Conservation (phyloP, 257 asterid species). For the Thymus quinquecostatus region DNA sequence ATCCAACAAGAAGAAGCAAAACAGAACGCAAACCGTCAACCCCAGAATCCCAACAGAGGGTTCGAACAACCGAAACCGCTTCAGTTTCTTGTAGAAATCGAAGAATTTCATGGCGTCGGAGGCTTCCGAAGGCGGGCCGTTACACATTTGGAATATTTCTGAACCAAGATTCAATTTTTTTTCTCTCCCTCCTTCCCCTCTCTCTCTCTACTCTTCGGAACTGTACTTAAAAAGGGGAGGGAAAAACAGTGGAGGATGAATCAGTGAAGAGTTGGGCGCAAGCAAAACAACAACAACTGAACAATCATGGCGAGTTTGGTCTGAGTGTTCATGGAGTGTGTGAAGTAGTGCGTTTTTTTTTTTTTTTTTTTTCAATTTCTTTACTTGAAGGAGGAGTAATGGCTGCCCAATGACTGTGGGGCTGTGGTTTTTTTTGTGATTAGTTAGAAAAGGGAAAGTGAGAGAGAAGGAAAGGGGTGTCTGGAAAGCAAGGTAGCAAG, state of each 20-base stretch:
- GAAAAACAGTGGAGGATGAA: constrained; percentile 1
- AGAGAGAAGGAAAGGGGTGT: constrained; percentile 36
- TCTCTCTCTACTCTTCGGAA: too few relatives aligned
- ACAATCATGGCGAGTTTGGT: constrained; percentile 47
- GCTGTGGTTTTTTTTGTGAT: constrained; percentile 19
- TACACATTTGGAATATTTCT: constrained; percentile 35
- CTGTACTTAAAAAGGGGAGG: constrained; percentile 1
- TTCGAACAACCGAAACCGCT: constrained; percentile 74
- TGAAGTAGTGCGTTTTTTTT: background rate
- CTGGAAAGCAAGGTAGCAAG: constrained; percentile 36
- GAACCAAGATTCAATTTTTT: constrained; percentile 40
- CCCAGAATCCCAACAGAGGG: constrained; percentile 84
- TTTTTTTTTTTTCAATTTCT: constrained; percentile 34
- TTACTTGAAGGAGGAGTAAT: constrained; percentile 59
- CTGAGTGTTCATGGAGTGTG: constrained; percentile 24
- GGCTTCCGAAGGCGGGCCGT: constrained; percentile 42
- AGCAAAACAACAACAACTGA: constrained; percentile 48
- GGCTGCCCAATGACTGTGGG: constrained; percentile 25
- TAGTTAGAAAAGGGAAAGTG: constrained; percentile 32
- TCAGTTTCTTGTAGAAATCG: constrained; percentile 64
- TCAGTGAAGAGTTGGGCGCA: constrained; percentile 38
- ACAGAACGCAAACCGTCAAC: constrained; percentile 54
- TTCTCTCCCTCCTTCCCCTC: background rate
- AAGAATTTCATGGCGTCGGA: constrained; percentile 37
- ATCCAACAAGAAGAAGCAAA: constrained; percentile 69